Percentiles rank a stretch among this genome's conserved stretches.
phyloP scores from a whole-genome alignment of 371 early-diverging fungal genomes.

The Apophysomyces ossiformis region DNA sequence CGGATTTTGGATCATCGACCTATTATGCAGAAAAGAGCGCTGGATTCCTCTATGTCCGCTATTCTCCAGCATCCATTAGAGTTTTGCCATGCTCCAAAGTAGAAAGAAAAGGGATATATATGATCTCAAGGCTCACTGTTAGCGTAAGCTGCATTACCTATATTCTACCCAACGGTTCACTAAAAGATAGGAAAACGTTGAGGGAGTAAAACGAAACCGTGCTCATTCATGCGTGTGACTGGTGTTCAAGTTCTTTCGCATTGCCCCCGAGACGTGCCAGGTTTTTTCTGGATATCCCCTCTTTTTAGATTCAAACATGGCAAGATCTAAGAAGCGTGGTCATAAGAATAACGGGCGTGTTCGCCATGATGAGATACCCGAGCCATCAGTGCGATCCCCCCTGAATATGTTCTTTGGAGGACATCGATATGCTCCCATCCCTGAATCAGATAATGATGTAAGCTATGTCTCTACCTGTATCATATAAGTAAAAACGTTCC shows the following conservation, averaged over 20 bases:
- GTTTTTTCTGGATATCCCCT: background rate
- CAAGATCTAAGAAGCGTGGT: constrained; percentile 12
- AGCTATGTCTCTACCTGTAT: background rate
- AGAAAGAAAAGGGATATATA: too few relatives aligned
- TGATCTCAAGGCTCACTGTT: too few relatives aligned
- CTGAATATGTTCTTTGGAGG: constrained; percentile 10
- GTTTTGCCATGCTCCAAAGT: too few relatives aligned
- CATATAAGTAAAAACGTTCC: background rate
- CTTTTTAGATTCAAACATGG: constrained; percentile 2
- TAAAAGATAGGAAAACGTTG: too few relatives aligned
- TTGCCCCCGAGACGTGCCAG: background rate
- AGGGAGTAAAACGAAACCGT: background rate
- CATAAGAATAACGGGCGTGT: background rate
- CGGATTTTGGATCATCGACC: too few relatives aligned
- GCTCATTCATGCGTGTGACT: constrained; percentile 13
- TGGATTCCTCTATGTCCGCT: too few relatives aligned
- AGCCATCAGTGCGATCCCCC: constrained; percentile 4
- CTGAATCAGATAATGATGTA: constrained; percentile 3
- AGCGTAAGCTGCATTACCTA: too few relatives aligned
- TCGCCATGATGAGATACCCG: constrained; percentile 3
- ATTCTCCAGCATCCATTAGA: too few relatives aligned
- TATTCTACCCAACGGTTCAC: too few relatives aligned
- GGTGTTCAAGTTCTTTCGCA: background rate
- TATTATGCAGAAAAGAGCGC: too few relatives aligned
- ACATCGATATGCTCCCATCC: constrained; percentile 10